phyloP scores from a whole-genome alignment of 2,329 filamentous ascomycete genomes.

The Westerdykella ornata region DNA sequence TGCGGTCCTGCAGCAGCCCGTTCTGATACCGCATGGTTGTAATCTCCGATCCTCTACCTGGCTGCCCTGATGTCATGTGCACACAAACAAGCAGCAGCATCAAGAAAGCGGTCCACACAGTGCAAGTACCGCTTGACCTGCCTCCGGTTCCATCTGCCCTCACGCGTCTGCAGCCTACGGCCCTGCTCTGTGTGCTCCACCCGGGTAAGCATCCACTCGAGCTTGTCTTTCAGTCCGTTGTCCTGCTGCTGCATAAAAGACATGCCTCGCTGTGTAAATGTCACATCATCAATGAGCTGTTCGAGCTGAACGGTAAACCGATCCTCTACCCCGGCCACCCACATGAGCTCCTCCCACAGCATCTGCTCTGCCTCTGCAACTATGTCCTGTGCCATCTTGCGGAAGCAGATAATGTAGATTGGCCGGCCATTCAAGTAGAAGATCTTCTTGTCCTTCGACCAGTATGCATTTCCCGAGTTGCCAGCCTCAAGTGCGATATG shows the following conservation, averaged over 20 bases:
- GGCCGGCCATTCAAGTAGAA: too few species aligned
- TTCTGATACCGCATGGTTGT: conserved; percentile 12
- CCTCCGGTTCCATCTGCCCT: background rate
- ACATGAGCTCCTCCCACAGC: conserved; percentile 12
- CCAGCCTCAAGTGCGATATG: too few species aligned
- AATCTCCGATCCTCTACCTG: conserved; percentile 11
- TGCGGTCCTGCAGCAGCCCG: conserved; percentile 12
- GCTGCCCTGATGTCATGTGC: background rate
- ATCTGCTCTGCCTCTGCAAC: conserved; percentile 9
- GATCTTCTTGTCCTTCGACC: too few species aligned
- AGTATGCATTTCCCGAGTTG: too few species aligned
- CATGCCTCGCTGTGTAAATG: conserved; percentile 1
- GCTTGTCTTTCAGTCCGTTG: too few species aligned
- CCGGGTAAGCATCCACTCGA: too few species aligned
- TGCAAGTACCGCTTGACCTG: background rate
- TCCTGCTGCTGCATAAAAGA: too few species aligned
- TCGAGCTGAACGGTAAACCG: conserved; percentile 11
- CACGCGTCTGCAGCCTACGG: background rate
- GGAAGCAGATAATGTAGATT: conserved; percentile 9
- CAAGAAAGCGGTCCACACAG: background rate
- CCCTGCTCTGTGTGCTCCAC: too few species aligned
- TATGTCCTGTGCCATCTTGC: conserved; percentile 7
- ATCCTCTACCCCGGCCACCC: conserved; percentile 2
- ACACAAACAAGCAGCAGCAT: background rate
- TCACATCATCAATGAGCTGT: conserved; percentile 10